Base-by-base conservation (phyloP, 495 filamentous ascomycete species). In the Penicillium taxi region DNA sequence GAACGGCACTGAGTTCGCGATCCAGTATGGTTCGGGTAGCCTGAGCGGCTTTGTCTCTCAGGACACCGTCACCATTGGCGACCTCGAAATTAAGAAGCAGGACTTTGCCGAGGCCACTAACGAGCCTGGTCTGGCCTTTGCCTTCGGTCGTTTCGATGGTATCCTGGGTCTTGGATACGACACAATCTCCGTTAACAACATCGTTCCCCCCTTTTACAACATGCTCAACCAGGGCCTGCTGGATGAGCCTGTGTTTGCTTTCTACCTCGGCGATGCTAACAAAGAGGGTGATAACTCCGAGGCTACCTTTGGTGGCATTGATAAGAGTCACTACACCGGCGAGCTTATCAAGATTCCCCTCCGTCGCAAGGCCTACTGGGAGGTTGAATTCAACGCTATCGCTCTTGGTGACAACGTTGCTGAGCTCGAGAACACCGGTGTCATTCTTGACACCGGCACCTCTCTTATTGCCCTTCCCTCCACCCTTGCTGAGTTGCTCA, bases 301-400 rank as follows among this genome's bases (percentile, higher is more conserved):
- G 63, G 90, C 81, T 24, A 80, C 80, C 35, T 96, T 99, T 44
- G 93, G 93, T 64, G 93, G 93, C 53, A 70, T 96, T 39, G 80
- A 96, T 63, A 68, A 87, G 62, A 66, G 69, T 53, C 85, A 86
- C 70, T 96, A 86, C 73, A 80, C 73, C 20, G 93, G 93, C 48
- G 81, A 96, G 63, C 72, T 99, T 52, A 86, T 78, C 42, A 89
- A 83, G 56, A 87, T 99, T 45, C 90, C 90, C 32, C 77, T 99
- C 45, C 80, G 91, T 58, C 85, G 93, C 55, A 96, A 96, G 81
- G 93, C 93, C 25, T 99, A 99, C 75, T 99, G 93, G 93, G 93
- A 99, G 73, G 90, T 96, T 17, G 88, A 96, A 47, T 79, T 96
- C 44, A 83, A 96, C 52, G 70, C 85, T 29, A 89, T 99, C 66